phyloP scores from a whole-genome alignment of 257 asterid genomes.

The Solanum dulcamara region DNA sequence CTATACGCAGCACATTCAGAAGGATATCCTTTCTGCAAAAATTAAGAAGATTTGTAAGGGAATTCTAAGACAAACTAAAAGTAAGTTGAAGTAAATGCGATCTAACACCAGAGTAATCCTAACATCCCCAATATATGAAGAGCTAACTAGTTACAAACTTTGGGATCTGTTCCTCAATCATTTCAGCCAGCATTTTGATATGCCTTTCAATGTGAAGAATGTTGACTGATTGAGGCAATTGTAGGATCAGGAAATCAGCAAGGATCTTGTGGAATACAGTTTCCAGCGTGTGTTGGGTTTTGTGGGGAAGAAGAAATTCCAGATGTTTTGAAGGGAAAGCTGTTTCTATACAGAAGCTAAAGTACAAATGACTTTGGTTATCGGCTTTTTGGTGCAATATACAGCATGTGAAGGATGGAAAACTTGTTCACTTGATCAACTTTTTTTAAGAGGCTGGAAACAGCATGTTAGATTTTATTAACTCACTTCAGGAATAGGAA shows the following conservation, averaged over 20 bases:
- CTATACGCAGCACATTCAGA: slow-evolving; percentile 72
- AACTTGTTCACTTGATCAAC: not conserved
- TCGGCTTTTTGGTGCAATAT: not conserved
- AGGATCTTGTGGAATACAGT: not conserved
- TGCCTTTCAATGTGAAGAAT: not conserved
- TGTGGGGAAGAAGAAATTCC: not conserved
- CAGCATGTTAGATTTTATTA: not conserved
- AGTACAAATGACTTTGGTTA: not conserved
- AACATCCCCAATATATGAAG: not conserved
- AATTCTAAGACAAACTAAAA: not conserved
- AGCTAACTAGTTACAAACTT: not conserved
- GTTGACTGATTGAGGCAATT: not conserved
- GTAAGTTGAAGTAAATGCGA: not conserved
- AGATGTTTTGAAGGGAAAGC: not conserved
- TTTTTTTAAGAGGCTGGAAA: not conserved
- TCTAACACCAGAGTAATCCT: not conserved
- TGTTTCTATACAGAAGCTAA: not conserved
- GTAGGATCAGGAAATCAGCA: not conserved
- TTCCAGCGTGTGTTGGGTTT: not conserved
- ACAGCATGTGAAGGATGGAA: not conserved
- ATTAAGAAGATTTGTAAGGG: not conserved
- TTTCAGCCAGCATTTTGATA: not conserved
- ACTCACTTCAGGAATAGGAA: not conserved
- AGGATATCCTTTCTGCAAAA: slow-evolving; percentile 87
- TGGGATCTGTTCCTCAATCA: not conserved